Evolutionary conservation across 2,329 filamentous ascomycete genomes (phyloP), one percentile per base, ranked within the genome.

Genomic region (Fusarium avenaceum): DNA sequence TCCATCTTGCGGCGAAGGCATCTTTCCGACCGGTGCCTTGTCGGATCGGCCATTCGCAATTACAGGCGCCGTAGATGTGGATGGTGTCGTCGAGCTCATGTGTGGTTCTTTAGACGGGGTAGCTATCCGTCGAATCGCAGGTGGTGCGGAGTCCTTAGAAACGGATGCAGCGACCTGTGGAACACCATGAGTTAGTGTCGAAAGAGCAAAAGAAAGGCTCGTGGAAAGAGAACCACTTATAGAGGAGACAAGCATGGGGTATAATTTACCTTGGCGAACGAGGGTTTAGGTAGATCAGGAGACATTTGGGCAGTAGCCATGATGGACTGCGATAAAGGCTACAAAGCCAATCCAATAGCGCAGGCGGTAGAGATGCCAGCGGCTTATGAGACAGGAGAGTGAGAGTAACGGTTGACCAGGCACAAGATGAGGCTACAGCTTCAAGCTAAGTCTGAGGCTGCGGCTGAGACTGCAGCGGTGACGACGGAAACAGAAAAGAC

Each of bases 201-300:
- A n/a, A n/a, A 38, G 48, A 40, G 24, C 59, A 65, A 54, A 48
- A 40, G n/a, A 57, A 57, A 47, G 44, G 57, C 38, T 46, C 49
- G 46, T 38, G 30, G 22, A 50, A 22, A 45, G 39, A 56, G 35
- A 50, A 52, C 50, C 46, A 64, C 65, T 57, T 43, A 49, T 46
- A 55, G 50, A 51, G 53, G 52, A 49, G 53, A 51, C 22, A 28
- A 57, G 33, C 30, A 65, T 26, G 54, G 52, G 49, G 49, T 40
- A 55, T 22, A 46, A 42, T 47, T 54, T 82, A 92, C 91, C 86
- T 92, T 93, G 80, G 91, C 91, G 83, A 94, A 94, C 43, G 91
- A 92, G 72, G 90, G 86, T 79, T 87, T 89, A 53, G 81, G 80
- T 56, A 81, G 69, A 69, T 85, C 84, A 65, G 82, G 74, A 71